Evolutionary conservation across 202 grass and related monocot species (phyloP), one percentile per base, ranked within the genome.

Genomic region (Bolboschoenoplectus hybrid): DNA sequence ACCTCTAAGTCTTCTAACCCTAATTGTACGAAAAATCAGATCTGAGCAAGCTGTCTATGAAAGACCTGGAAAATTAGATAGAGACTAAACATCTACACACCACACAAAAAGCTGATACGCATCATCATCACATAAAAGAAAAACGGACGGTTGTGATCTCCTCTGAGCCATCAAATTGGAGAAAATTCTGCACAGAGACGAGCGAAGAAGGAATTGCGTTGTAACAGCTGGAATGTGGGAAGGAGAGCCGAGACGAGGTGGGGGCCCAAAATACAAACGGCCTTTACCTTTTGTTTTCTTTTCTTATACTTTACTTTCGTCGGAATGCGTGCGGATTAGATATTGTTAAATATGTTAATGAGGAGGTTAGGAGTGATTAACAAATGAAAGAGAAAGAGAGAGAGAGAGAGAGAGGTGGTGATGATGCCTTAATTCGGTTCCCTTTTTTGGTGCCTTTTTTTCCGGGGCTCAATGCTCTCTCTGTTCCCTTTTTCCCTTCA

Each of bases 401-500:
- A 63, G 19, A 32, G 53, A 4, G 46, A 4, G 46, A 7, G 46
- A 49, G 46, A 3, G 11, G 20, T 61, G 58, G 6, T 6, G 9
- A 16, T 61, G 74, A 78, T 78, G 74, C 50, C 6, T 78, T 51
- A 51, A 51, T 74, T 78, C 12, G 50, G 74, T 57, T 2, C 72
- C 50, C 51, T 78, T 78, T 78, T 72, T 78, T 55, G 12, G 13
- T 78, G 74, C 74, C 47, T 57, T 57, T 76, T 78, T 56, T 61
- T 12, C 14, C 68, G 74, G 74, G 74, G 74, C 74, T 78, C 74
- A 57, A 78, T 78, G 74, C 74, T 36, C 12, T 56, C 26, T 76
- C 67, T 71, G 74, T 77, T 36, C 74, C 74, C 74, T 78, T 40
- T 57, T 17, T 10, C 41, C 71, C 74, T 78, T 78, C 74, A 77